Conservation (phyloP, 345 rosid genomes). For the Eucalyptus fibrosa region DNA sequence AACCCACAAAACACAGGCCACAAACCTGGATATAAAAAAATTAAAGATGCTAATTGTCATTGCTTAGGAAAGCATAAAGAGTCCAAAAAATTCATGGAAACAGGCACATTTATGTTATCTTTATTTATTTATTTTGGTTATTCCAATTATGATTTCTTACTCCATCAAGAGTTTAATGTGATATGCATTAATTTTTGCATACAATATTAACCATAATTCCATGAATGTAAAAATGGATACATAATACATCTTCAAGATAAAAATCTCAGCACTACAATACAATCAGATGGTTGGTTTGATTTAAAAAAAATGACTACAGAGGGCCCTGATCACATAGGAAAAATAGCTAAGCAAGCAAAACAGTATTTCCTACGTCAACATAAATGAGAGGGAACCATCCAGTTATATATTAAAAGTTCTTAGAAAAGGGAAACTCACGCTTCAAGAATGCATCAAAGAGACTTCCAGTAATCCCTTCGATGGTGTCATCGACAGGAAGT, state of each 20-base stretch:
- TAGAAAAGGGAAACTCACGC: slow-evolving; percentile 38
- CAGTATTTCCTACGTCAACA: not conserved
- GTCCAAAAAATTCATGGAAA: not conserved
- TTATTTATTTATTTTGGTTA: not conserved
- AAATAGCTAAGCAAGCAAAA: not conserved
- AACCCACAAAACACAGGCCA: not conserved
- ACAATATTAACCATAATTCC: not conserved
- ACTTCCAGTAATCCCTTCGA: slow-evolving; percentile 90
- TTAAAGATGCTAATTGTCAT: not conserved
- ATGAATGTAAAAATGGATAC: not conserved
- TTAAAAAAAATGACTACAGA: not conserved
- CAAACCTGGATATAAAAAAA: not conserved
- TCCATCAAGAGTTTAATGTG: not conserved
- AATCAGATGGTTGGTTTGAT: not conserved
- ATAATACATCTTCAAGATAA: not conserved
- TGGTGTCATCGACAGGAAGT: slow-evolving; percentile 79
- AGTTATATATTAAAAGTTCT: not conserved
- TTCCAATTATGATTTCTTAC: not conserved
- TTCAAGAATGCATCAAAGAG: slow-evolving; percentile 86
- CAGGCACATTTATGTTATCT: not conserved
- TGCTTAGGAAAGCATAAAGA: not conserved
- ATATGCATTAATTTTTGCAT: not conserved
- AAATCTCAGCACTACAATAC: not conserved
- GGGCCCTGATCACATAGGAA: not conserved
- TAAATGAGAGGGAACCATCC: not conserved